These are phyloP conservation scores for Ramaria sp. DNA, from an alignment of 768 basidiomycete genomes.

Conservation along the genomic window DNA sequence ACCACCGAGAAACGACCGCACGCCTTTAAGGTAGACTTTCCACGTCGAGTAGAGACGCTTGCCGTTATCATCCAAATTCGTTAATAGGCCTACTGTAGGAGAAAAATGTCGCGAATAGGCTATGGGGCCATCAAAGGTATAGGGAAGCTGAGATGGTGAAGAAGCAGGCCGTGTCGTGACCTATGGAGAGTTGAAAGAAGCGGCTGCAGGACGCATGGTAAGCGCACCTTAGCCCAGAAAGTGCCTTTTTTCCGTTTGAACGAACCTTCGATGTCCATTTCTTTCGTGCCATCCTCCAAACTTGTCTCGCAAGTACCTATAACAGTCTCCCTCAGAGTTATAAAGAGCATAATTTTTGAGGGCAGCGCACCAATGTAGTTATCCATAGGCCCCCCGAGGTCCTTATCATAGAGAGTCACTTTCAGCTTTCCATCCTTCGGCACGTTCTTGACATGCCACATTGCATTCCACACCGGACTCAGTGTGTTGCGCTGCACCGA, in stretches of 20 bases:
- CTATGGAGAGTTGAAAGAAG: conserved; percentile 21
- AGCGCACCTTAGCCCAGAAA: conserved; percentile 56
- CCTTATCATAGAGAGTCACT: conserved; percentile 62
- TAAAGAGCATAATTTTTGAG: not conserved
- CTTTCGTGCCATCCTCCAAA: conserved; percentile 47
- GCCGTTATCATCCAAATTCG: conserved; percentile 38
- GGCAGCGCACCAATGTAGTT: conserved; percentile 41
- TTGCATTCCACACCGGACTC: conserved; percentile 65
- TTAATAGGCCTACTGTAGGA: conserved; percentile 54
- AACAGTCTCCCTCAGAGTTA: not conserved
- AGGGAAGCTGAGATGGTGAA: conserved; percentile 27
- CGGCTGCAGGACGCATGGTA: not conserved
- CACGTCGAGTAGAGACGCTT: conserved; percentile 66
- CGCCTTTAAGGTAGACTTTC: conserved; percentile 56
- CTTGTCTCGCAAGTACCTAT: conserved; percentile 32
- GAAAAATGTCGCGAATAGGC: conserved; percentile 64
- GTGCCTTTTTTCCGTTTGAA: conserved; percentile 42
- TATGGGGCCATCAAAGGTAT: conserved; percentile 64
- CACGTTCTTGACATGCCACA: conserved; percentile 65
- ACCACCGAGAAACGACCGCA: conserved; percentile 50
- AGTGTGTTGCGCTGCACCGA: conserved; percentile 47
- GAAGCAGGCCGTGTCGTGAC: conserved; percentile 28
- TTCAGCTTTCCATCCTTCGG: conserved; percentile 46
- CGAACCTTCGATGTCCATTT: conserved; percentile 48
- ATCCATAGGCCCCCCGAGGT: conserved; percentile 44